Evolutionary conservation across 83 land plant genomes (phyloP), one percentile per base, ranked within the genome.

Genomic region (Thuja plicata): DNA sequence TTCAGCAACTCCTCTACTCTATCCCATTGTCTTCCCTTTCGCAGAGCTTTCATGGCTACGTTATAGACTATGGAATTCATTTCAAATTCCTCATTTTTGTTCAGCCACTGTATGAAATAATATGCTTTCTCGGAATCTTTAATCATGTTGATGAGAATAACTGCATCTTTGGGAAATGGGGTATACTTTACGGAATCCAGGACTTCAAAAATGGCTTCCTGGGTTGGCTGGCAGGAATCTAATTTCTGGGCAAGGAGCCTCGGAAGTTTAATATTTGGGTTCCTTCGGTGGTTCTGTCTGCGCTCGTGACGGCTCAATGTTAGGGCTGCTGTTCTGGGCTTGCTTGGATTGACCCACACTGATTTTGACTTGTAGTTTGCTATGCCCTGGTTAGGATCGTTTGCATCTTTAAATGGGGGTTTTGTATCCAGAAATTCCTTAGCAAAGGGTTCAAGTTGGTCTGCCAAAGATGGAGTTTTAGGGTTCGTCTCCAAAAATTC

Each of bases 41-140:
- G 90, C 91, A 98, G 90, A 66, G 90, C 89, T 93, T 97, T 97
- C 91, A 98, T 94, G 57, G 93, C 88, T 40, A 98, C 97, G 89
- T 98, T 98, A 91, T 98, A 98, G 54, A 93, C 92, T 86, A 93
- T 92, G 27, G 92, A 90, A 50, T 98, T 97, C 43, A 94, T 52
- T 46, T 92, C 90, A 87, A 92, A 94, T 37, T 84, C 73, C 86
- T 87, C 91, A 21, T 88, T 85, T 88, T 89, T 87, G 88, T 91
- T 5, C 62, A 95, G 87, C 98, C 98, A 97, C 17, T 92, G 89
- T 89, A 97, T 90, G 89, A 96, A 92, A 11, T 85, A 80, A 32
- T 73, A 60, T 15, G 94, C 89, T 86, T 92, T 94, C 38, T 91
- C 24, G 9, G 45, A 79, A 45, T 19, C 24, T 19, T 40, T 45